Percentiles rank a stretch among this genome's conserved stretches.
Evolutionary conservation across 2,329 filamentous ascomycete genomes (phyloP).

Genomic region (Fusarium bactridioides): DNA sequence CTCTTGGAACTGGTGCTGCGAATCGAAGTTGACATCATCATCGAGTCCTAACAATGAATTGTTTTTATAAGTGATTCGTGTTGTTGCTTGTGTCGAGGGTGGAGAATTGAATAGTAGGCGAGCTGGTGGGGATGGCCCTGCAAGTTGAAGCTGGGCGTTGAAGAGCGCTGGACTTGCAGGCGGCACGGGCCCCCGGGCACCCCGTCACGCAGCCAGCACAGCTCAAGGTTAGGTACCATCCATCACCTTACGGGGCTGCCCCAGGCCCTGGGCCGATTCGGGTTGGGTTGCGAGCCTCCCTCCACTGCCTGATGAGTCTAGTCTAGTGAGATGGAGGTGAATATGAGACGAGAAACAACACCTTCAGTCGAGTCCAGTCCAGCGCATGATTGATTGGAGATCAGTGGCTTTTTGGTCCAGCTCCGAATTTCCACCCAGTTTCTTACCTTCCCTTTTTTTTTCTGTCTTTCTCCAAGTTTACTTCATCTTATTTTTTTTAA

Average conservation of each 20-base stretch:
- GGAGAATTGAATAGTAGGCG: conserved; percentile 1
- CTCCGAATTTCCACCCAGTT: conserved; percentile 28
- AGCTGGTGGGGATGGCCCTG: conserved; percentile 29
- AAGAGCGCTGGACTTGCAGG: conserved; percentile 29
- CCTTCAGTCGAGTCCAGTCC: conserved; percentile 13
- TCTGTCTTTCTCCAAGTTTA: neutral
- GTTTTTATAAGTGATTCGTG: neutral
- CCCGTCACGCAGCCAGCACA: conserved; percentile 4
- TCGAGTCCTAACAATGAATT: conserved; percentile 6
- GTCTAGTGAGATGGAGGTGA: neutral
- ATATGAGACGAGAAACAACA: conserved; percentile 26
- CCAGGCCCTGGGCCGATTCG: neutral
- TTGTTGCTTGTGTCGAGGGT: conserved; percentile 7
- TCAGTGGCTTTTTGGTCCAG: conserved; percentile 21
- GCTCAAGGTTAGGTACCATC: neutral
- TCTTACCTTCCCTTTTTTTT: conserved; percentile 6
- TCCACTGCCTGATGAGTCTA: neutral
- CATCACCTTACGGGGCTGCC: conserved; percentile 8
- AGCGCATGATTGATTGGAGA: conserved; percentile 36
- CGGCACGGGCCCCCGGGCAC: conserved; percentile 15
- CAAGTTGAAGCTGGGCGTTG: conserved; percentile 30
- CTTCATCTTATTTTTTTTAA: neutral
- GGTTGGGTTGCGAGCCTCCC: conserved; percentile 24
- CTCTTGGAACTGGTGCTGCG: neutral
- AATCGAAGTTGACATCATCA: neutral